Base-by-base conservation (phyloP, 306 rosid genomes). In the Vicia sativa region DNA sequence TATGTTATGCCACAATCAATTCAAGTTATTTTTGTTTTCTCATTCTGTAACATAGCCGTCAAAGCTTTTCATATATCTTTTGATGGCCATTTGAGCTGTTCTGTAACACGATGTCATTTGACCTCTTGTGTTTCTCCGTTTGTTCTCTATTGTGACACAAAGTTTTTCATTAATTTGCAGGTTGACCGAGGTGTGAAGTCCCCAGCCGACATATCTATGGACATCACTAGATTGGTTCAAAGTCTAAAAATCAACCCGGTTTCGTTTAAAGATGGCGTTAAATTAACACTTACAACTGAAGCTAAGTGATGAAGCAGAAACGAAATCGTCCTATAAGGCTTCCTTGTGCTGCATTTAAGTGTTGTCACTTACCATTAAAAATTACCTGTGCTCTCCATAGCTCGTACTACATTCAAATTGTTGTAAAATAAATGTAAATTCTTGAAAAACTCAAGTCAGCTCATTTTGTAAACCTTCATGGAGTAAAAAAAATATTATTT, bases 191-290 rank as follows among this genome's bases (percentile, higher is more conserved):
- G 95, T 13, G 97, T 90, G 16, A 86, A 72, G 79, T 90, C 95
- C 39, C 98, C 98, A 3, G 70, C 98, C 9, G 98, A 93, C 84
- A 90, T 86, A 82, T 93, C 97, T 45, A 90, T 93, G 98, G 87
- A 90, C 25, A 86, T 90, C 62, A 79, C 81, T 39, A 90, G 81
- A 77, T 80, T 93, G 81, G 73, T 86, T 78, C 82, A 76, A 79
- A 86, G 81, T 0, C 84, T 93, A 49, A 80, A 57, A 50, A 53
- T 83, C 61, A 23, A 77, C 77, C 98, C 96, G 12, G 68, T 83
- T 80, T 79, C 91, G n/a, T 93, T 81, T 54, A 56, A 13, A 41
- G 87, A 86, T 2, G 98, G 96, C 1, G 96, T 93, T 61, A 85
- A 77, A 76, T 77, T 82, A 79, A 90, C 90, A 1, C 90, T 93